Evolutionary conservation across 2,329 filamentous ascomycete species (phyloP).

Genomic region (Fusarium irregulare): DNA sequence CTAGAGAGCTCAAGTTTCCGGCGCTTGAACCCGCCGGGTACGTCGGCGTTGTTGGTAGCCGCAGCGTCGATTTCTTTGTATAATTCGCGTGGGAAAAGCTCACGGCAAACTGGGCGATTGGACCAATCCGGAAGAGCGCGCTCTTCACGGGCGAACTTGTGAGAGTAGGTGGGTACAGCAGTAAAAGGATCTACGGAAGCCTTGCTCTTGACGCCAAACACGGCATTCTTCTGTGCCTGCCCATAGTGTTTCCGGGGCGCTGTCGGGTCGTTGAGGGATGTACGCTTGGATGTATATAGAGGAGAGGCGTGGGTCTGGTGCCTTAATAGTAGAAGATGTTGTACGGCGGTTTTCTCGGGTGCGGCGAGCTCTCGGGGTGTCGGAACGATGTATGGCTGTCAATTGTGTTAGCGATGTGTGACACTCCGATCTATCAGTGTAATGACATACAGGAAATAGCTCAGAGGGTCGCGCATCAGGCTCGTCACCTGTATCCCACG

Average conservation of each 20-base stretch:
- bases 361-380: conserved; percentile 56
- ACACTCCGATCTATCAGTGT: not conserved
- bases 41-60: conserved; percentile 42
- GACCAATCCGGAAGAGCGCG: conserved; percentile 66
- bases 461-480: conserved; percentile 68
- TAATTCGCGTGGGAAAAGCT: conserved; percentile 68
- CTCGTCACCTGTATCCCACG: conserved; percentile 66
- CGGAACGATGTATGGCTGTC: conserved; percentile 63
- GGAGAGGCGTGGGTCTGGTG: conserved; percentile 66
- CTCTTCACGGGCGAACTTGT: conserved; percentile 64
- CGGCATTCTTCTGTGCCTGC: conserved; percentile 68
- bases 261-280: conserved; percentile 54
- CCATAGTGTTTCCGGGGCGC: conserved; percentile 61
- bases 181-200: conserved; percentile 68
- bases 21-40: conserved; percentile 56
- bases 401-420: conserved; percentile 17
- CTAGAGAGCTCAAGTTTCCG: conserved; percentile 58
- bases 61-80: conserved; percentile 65
- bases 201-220: conserved; percentile 65
- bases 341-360: conserved; percentile 60
- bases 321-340: conserved; percentile 66
- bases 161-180: conserved; percentile 68
- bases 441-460: conserved; percentile 64
- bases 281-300: conserved; percentile 67
- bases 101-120: conserved; percentile 60